Percentiles rank a stretch among this genome's conserved stretches.
These are phyloP conservation scores for Daldinia loculata DNA, from an alignment of 495 filamentous ascomycete genomes.

Conservation along the genomic window DNA sequence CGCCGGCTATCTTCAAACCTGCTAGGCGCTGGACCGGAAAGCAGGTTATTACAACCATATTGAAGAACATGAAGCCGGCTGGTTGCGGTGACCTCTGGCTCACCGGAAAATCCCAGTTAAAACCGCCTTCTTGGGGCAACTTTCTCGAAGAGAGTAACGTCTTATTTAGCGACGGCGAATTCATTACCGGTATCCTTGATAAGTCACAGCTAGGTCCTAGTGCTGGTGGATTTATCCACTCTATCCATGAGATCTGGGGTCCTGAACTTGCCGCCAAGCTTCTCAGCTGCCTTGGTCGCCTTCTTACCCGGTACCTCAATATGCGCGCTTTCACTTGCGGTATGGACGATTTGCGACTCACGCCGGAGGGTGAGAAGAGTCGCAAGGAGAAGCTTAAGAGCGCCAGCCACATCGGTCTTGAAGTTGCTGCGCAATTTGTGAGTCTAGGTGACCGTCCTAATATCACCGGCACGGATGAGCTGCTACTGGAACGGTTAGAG, in stretches of 20 bases:
- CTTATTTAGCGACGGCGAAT: constrained; percentile 84
- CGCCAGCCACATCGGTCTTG: constrained; percentile 76
- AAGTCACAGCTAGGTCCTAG: constrained; percentile 93
- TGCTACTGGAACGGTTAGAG: constrained; percentile 80
- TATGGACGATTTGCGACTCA: constrained; percentile 94
- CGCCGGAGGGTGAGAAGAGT: constrained; percentile 75
- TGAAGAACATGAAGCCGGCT: constrained; percentile 86
- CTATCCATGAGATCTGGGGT: constrained; percentile 92
- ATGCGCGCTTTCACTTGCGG: constrained; percentile 97
- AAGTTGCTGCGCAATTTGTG: constrained; percentile 90
- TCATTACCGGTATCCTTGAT: constrained; percentile 91
- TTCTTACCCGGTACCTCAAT: constrained; percentile 87
- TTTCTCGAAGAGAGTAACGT: constrained; percentile 75
- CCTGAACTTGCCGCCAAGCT: constrained; percentile 84
- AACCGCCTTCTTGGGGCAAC: constrained; percentile 75
- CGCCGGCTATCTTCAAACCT: constrained; percentile 85
- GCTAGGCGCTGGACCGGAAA: constrained; percentile 93
- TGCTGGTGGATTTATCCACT: constrained; percentile 87
- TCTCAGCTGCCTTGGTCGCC: constrained; percentile 85
- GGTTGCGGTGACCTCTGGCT: constrained; percentile 81
- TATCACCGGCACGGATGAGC: constrained; percentile 65
- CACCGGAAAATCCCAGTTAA: constrained; percentile 77
- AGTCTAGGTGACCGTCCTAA: constrained; percentile 73
- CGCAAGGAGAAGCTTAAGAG: constrained; percentile 74
- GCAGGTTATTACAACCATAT: constrained; percentile 90